These are phyloP conservation scores for Trifolium subterraneum DNA, from an alignment of 306 rosid species.

Conservation along the genomic window DNA sequence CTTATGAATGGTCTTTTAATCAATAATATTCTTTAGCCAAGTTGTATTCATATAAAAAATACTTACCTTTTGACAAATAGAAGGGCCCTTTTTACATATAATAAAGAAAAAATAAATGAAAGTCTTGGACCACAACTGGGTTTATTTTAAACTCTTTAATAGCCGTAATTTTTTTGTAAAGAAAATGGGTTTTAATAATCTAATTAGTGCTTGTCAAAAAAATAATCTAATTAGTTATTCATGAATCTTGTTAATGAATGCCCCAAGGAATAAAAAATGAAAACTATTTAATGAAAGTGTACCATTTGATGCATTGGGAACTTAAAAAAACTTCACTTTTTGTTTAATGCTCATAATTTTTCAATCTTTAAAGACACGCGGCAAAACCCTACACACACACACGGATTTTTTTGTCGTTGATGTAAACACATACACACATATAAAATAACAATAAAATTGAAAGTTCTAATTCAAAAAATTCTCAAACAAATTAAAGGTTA, in stretches of 20 bases:
- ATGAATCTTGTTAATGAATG: background rate
- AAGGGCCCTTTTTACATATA: slow-evolving; percentile 1
- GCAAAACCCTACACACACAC: background rate
- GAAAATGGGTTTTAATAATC: no score
- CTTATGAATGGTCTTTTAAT: slow-evolving; percentile 3
- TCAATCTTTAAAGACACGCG: background rate
- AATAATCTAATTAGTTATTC: slow-evolving; percentile 4
- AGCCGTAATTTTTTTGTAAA: slow-evolving; percentile 23
- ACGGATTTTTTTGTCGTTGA: background rate
- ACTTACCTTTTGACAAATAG: slow-evolving; percentile 1
- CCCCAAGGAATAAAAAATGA: slow-evolving; percentile 6
- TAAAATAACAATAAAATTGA: background rate
- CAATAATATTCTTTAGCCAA: slow-evolving; percentile 25
- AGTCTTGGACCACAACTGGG: background rate
- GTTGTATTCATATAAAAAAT: slow-evolving; percentile 1
- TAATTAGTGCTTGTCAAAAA: no score
- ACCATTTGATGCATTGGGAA: background rate
- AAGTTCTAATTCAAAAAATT: background rate
- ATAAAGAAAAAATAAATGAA: background rate
- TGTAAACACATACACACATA: background rate
- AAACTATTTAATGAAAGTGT: slow-evolving; percentile 8
- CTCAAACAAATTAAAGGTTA: slow-evolving; percentile 1
- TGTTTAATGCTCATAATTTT: background rate
- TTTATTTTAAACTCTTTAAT: slow-evolving; percentile 3
- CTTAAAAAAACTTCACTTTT: background rate